Conservation (phyloP, 805 yeast species). For the Candida endomychidarum region DNA sequence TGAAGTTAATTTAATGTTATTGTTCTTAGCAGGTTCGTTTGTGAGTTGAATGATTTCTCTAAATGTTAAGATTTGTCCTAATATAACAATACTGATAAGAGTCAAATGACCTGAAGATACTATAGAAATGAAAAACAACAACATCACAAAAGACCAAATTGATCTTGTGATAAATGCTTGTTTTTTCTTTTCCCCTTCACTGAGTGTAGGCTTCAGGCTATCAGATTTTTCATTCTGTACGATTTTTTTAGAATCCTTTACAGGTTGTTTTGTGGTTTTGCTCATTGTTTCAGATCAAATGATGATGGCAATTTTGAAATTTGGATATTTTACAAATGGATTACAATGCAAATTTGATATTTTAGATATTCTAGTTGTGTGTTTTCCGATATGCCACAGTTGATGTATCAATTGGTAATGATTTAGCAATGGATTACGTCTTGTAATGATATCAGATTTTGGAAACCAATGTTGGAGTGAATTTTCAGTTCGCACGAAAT, state of each 20-base stretch:
- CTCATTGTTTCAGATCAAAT: slow-evolving; percentile 4
- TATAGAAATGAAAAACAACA: slow-evolving; percentile 64
- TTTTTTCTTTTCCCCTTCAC: slow-evolving; percentile 63
- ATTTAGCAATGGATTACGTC: neutral
- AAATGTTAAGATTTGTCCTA: slow-evolving; percentile 80
- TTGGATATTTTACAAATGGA: neutral
- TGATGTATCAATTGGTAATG: neutral
- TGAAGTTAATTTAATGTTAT: slow-evolving; percentile 77
- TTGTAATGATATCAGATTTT: neutral
- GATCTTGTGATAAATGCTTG: slow-evolving; percentile 86
- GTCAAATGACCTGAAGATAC: slow-evolving; percentile 84
- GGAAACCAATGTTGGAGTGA: slow-evolving; percentile 1
- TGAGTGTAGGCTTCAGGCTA: slow-evolving; percentile 15
- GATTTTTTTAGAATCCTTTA: neutral
- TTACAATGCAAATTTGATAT: too few species aligned
- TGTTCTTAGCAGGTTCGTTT: slow-evolving; percentile 79
- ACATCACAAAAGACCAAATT: slow-evolving; percentile 92
- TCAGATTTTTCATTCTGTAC: neutral
- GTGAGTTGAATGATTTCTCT: slow-evolving; percentile 88
- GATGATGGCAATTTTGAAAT: neutral
- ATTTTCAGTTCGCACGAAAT: slow-evolving; percentile 3
- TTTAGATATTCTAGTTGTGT: neutral
- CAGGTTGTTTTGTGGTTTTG: slow-evolving; percentile 5
- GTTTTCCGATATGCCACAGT: neutral
- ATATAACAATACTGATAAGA: slow-evolving; percentile 67